Base-by-base conservation (phyloP, 2,329 filamentous ascomycete species). In the Fusarium piperis region DNA sequence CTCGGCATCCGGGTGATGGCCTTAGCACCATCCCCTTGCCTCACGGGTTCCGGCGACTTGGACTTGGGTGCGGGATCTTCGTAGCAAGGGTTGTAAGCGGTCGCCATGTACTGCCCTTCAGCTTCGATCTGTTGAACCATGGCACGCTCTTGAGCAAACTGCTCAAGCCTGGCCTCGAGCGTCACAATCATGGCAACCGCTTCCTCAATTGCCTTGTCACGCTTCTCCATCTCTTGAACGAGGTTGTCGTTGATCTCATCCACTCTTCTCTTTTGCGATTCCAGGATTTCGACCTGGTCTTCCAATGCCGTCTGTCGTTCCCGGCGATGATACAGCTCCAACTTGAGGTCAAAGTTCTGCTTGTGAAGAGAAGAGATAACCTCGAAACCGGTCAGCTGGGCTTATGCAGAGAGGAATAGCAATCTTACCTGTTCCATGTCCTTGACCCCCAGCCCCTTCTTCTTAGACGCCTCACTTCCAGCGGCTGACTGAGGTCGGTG, bases 321-420 rank as follows among this genome's bases (percentile, higher is more conserved):
- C 30, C 92, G 86, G 8, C 91, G 86, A 76, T 94, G 91, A 73
- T 88, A 93, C 1, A 94, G 80, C 77, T 94, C 91, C 33, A 94
- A 83, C 79, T 94, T 94, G 44, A 94, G 84, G 72, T 93, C 91
- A 73, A 94, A 94, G 75, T 94, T 94, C 80, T 93, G 89, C 77
- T 94, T 94, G 78, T 91, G 90, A 23, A 94, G 81, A 2, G 85
- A 90, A 6, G 91, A 92, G 59, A 93, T 81, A 60, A 90, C 88
- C 86, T 92, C 3, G 46, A 52, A n/a, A 33, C 18, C 33, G 39
- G 61, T 73, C 65, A 74, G 69, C 32, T 18, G 13, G n/a, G 1
- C 6, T 28, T 12, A 3, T 20, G 8, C n/a, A 30, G 12, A 13
- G 4, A 5, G 26, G 13, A 20, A 10, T 2, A 3, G 11, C 12